A percentile compares a stretch with the other conserved stretches of the same genome.
phyloP scores from a whole-genome alignment of 106 monocot species.

The Platanthera zijinensis region DNA sequence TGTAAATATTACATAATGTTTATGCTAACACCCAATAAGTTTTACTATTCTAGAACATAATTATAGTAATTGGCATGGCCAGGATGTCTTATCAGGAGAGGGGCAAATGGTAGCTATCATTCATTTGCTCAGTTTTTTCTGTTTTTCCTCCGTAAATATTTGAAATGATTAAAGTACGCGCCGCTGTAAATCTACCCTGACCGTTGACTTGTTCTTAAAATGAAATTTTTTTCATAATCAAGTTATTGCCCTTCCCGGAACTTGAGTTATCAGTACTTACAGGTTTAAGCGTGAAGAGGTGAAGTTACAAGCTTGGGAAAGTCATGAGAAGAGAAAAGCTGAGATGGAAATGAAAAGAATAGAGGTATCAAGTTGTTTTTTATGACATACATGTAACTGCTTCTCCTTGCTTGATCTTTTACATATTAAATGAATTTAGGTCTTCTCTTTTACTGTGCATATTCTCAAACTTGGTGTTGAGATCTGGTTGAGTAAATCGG shows the following conservation, averaged over 20 bases:
- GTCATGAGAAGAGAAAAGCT: conserved; percentile 84
- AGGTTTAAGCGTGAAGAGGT: conserved; percentile 94
- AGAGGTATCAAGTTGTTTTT: conserved; percentile 43
- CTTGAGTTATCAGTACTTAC: background rate
- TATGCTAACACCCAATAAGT: background rate
- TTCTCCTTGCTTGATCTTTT: too few relatives aligned
- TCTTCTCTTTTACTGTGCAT: too few relatives aligned
- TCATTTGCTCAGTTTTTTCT: background rate
- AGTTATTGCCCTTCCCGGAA: background rate
- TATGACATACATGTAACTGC: background rate
- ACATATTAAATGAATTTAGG: too few relatives aligned
- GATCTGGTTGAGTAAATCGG: too few relatives aligned
- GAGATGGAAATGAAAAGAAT: conserved; percentile 83
- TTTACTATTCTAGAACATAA: background rate
- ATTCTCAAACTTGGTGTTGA: too few relatives aligned
- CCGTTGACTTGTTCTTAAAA: background rate
- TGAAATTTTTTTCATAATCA: background rate
- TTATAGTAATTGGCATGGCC: background rate
- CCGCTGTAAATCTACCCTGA: background rate
- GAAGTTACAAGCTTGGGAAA: conserved; percentile 97
- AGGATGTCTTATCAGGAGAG: background rate
- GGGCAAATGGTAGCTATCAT: background rate
- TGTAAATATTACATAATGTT: background rate
- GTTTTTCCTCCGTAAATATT: background rate
- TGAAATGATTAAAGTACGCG: background rate